phyloP scores from a whole-genome alignment of 768 basidiomycete species.

The Leccinellum albellum region DNA sequence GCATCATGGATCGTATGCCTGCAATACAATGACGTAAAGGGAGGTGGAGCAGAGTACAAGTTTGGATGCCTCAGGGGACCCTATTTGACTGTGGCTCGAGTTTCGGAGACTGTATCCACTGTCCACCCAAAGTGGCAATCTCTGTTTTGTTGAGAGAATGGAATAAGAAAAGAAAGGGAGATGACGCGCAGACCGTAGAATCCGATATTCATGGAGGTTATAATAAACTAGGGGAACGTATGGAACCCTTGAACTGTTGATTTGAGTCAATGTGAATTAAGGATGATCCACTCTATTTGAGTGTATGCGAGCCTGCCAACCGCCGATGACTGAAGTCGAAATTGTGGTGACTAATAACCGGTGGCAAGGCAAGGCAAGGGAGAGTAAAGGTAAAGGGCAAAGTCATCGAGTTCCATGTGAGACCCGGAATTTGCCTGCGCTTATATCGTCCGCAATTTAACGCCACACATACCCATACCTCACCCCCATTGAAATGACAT shows the following conservation, averaged over 20 bases:
- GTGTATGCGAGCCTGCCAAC: neutral
- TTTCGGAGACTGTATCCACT: neutral
- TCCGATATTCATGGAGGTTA: too few relatives aligned
- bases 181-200: neutral
- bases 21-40: neutral
- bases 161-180: neutral
- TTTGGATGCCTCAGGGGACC: neutral
- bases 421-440: too few relatives aligned
- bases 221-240: too few relatives aligned
- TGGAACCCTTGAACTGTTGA: too few relatives aligned
- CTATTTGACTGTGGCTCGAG: neutral
- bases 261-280: too few relatives aligned
- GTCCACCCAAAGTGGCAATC: neutral
- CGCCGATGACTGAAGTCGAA: neutral
- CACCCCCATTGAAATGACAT: neutral
- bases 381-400: neutral
- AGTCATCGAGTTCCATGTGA: neutral
- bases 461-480: neutral
- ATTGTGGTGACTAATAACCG: neutral
- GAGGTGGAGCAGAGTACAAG: neutral
- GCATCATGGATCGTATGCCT: neutral
- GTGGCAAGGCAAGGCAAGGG: too few relatives aligned
- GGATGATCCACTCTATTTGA: neutral
- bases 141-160: neutral
- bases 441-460: too few relatives aligned